A percentile compares a stretch with the other conserved stretches of the same genome.
phyloP scores from a whole-genome alignment of 2,329 filamentous ascomycete species.

The Fusarium buxicola region DNA sequence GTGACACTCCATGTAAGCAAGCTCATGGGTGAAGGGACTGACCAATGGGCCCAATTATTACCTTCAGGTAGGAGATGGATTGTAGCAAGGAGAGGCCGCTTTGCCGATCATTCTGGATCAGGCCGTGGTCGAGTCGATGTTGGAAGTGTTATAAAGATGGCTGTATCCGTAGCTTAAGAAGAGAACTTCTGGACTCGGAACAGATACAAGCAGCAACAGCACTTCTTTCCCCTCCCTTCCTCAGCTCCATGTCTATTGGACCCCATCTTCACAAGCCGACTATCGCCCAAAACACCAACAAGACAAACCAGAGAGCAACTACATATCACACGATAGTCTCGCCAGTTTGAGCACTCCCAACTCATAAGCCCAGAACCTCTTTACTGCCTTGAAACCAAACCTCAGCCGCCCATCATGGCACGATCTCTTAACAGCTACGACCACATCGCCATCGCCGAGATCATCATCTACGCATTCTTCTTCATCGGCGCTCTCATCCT shows the following conservation, averaged over 20 bases:
- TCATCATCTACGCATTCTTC: slow-evolving; percentile 47
- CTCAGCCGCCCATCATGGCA: slow-evolving; percentile 26
- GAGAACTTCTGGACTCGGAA: not conserved
- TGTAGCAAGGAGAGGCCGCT: slow-evolving; percentile 26
- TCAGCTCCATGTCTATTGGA: not conserved
- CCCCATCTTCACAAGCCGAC: not conserved
- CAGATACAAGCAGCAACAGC: not conserved
- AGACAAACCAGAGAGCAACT: not conserved
- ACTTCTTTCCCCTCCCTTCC: not conserved
- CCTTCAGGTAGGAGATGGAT: not conserved
- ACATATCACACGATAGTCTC: not conserved
- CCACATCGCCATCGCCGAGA: slow-evolving; percentile 49
- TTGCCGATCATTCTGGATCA: slow-evolving; percentile 8
- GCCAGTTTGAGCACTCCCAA: not conserved
- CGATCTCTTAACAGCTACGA: slow-evolving; percentile 47
- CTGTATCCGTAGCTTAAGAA: not conserved
- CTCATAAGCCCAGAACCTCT: not conserved
- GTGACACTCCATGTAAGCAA: too few species aligned
- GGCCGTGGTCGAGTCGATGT: not conserved
- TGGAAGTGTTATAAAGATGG: slow-evolving; percentile 29
- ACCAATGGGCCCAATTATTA: too few species aligned
- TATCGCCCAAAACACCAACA: not conserved
- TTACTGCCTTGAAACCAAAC: not conserved
- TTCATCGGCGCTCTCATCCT: slow-evolving; percentile 51
- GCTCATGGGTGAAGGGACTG: too few species aligned